Conservation (phyloP, 805 yeast genomes). For the Tetrapisispora taiwanensis region DNA sequence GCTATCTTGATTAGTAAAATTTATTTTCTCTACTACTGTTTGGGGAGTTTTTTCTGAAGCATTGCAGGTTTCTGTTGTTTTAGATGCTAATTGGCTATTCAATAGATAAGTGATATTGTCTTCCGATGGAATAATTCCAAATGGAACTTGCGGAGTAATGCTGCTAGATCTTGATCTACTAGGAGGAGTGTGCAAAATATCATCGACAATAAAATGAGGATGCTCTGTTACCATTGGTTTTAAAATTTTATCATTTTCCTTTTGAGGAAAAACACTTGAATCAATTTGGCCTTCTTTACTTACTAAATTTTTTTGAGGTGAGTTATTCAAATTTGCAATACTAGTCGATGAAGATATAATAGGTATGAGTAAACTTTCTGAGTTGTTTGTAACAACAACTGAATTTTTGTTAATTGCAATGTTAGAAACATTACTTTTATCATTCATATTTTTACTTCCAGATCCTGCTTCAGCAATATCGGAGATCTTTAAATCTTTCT, state of each 20-base stretch:
- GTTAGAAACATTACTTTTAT: neutral
- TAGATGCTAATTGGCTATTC: neutral
- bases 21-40: too few relatives aligned
- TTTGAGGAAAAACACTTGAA: too few relatives aligned
- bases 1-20: too few relatives aligned
- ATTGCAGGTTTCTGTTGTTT: neutral
- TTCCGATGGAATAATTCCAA: neutral
- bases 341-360: neutral
- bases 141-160: slow-evolving; percentile 14
- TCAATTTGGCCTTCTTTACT: too few relatives aligned
- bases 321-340: neutral
- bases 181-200: slow-evolving; percentile 14
- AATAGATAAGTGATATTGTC: neutral
- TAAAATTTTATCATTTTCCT: neutral
- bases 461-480: neutral
- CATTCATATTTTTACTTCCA: neutral
- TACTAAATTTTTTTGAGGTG: neutral
- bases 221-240: slow-evolving; percentile 34
- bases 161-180: slow-evolving; percentile 17
- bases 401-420: neutral
- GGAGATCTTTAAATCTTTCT: slow-evolving; percentile 1
- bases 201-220: slow-evolving; percentile 53
- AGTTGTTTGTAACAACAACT: too few relatives aligned
- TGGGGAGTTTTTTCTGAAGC: neutral
- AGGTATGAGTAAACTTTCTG: neutral